Evolutionary conservation across 2,329 filamentous ascomycete species (phyloP).

Genomic region (Arthroderma uncinatum): DNA sequence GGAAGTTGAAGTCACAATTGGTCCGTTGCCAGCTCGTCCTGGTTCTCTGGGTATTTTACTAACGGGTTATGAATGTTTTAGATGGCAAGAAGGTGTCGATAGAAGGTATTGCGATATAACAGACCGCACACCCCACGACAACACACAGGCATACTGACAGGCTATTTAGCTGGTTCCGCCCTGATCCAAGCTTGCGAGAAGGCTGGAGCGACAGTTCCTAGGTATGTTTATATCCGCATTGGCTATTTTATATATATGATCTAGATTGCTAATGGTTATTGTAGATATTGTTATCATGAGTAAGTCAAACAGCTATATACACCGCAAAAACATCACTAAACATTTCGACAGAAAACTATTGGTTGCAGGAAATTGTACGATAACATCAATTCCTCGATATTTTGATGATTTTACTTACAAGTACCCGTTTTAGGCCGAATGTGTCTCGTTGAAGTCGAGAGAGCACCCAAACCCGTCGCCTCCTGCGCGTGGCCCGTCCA

Average conservation of each 20-base stretch:
- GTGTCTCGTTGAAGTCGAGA: slow-evolving; percentile 97
- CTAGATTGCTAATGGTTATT: slow-evolving; percentile 24
- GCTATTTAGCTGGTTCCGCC: slow-evolving; percentile 68
- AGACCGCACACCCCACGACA: background rate
- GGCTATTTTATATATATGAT: background rate
- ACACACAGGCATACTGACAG: slow-evolving; percentile 17
- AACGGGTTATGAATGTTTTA: slow-evolving; percentile 31
- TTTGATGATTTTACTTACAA: slow-evolving; percentile 1
- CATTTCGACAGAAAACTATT: slow-evolving; percentile 63
- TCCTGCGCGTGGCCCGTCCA: slow-evolving; percentile 99
- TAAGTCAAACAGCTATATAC: slow-evolving; percentile 38
- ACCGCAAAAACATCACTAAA: slow-evolving; percentile 7
- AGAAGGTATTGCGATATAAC: slow-evolving; percentile 55
- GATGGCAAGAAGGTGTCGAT: slow-evolving; percentile 98
- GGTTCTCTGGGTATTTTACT: slow-evolving; percentile 23
- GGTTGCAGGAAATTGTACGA: slow-evolving; percentile 88
- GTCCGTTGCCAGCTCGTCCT: slow-evolving; percentile 42
- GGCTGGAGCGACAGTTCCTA: slow-evolving; percentile 78
- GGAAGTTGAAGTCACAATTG: slow-evolving; percentile 94
- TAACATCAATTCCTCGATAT: background rate
- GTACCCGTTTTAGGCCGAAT: slow-evolving; percentile 52
- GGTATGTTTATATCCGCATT: slow-evolving; percentile 40
- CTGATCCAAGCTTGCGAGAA: slow-evolving; percentile 99
- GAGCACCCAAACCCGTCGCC: slow-evolving; percentile 89
- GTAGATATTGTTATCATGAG: slow-evolving; percentile 97